Percentiles rank a stretch among this genome's conserved stretches.
Conservation (phyloP, 192 early-diverging fungal genomes). For the Linnemannia schmuckeri region DNA sequence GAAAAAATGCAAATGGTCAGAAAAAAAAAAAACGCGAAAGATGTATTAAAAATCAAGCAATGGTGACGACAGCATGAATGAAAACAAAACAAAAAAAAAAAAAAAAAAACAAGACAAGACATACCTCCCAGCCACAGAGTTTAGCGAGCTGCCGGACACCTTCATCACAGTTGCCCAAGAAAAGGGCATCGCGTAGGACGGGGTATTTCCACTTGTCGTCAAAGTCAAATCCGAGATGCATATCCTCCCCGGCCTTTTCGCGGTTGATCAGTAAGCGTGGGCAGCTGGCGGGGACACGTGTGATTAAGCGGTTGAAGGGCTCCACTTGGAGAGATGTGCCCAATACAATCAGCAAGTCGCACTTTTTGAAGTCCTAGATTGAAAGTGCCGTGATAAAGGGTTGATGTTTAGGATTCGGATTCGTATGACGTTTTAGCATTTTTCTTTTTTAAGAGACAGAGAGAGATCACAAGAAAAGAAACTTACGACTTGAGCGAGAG, state of each 20-base stretch:
- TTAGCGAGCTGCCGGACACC: conserved; percentile 78
- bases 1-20: neutral
- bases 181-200: conserved; percentile 79
- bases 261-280: conserved; percentile 94
- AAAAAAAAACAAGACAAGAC: neutral
- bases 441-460: too few species aligned
- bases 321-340: conserved; percentile 91
- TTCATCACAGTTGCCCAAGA: conserved; percentile 85
- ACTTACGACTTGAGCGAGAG: conserved; percentile 58
- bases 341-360: conserved; percentile 92
- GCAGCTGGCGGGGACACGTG: conserved; percentile 67
- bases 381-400: too few species aligned
- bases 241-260: conserved; percentile 77
- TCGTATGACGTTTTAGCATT: too few species aligned
- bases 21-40: neutral
- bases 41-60: neutral
- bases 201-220: conserved; percentile 68
- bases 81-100: neutral
- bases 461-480: too few species aligned
- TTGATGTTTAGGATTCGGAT: too few species aligned
- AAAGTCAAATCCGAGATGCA: conserved; percentile 82
- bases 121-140: conserved; percentile 79
- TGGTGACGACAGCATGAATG: neutral
- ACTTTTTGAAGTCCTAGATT: conserved; percentile 75
- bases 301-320: conserved; percentile 89